These are phyloP conservation scores for Aphanomyces euteiches DNA, from an alignment of 352 stramenopile species.

Conservation along the genomic window DNA sequence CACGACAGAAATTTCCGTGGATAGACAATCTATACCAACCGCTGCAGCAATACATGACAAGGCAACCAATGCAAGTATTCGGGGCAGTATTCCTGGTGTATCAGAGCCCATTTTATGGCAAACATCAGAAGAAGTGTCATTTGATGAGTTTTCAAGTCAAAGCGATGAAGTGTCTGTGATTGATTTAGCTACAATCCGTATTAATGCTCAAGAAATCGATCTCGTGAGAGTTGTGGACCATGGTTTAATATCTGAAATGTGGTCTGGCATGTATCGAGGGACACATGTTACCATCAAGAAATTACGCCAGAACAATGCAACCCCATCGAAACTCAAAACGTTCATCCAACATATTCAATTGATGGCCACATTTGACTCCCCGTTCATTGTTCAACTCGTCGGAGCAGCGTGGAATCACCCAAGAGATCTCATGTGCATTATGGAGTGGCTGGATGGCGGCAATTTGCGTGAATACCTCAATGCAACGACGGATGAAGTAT, in stretches of 20 bases:
- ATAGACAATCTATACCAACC: too few species aligned
- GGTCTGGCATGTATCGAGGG: neutral
- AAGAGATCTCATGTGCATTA: conserved; percentile 23
- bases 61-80: too few species aligned
- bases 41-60: too few species aligned
- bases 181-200: too few species aligned
- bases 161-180: too few species aligned
- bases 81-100: too few species aligned
- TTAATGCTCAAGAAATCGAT: neutral
- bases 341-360: conserved; percentile 19
- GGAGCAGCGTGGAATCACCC: conserved; percentile 7
- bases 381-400: conserved; percentile 14
- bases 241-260: neutral
- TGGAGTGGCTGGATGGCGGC: conserved; percentile 45
- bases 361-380: conserved; percentile 11
- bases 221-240: neutral
- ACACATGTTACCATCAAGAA: conserved; percentile 13
- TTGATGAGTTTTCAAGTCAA: too few species aligned
- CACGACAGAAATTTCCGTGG: too few species aligned
- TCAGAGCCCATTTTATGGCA: too few species aligned
- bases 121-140: too few species aligned
- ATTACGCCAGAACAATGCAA: too few species aligned
- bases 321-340: neutral
- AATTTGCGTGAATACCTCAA: conserved; percentile 36
- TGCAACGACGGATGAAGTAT: neutral